These are phyloP conservation scores for Antrodiella citrinella DNA, from an alignment of 768 basidiomycete genomes.

Conservation along the genomic window DNA sequence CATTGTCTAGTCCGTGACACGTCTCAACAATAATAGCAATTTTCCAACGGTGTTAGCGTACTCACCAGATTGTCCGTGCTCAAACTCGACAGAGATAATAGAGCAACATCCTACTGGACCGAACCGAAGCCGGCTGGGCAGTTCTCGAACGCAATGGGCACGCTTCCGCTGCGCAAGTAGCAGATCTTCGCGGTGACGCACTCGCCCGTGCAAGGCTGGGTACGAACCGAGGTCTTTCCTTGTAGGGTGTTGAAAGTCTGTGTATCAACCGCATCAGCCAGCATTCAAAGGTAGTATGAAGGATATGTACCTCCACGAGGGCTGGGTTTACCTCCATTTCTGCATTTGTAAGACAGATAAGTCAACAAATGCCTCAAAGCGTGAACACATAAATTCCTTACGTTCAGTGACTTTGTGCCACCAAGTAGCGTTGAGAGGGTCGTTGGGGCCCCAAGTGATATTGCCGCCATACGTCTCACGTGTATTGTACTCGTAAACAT, in stretches of 20 bases:
- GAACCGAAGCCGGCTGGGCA: conserved; percentile 61
- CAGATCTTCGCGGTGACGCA: conserved; percentile 64
- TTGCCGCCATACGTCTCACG: conserved; percentile 56
- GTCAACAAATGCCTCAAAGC: too few species aligned
- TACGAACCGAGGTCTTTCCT: conserved; percentile 56
- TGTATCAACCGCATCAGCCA: neutral
- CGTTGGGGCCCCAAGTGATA: conserved; percentile 50
- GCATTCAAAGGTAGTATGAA: neutral
- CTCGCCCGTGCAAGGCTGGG: conserved; percentile 46
- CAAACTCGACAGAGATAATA: too few species aligned
- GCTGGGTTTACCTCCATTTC: conserved; percentile 52
- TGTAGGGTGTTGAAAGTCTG: conserved; percentile 65
- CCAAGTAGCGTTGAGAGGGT: conserved; percentile 76
- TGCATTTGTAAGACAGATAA: conserved; percentile 15
- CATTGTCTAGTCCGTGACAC: too few species aligned
- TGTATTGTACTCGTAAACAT: conserved; percentile 56
- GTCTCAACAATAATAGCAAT: too few species aligned
- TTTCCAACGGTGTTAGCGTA: too few species aligned
- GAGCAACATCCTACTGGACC: too few species aligned
- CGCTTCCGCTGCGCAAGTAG: conserved; percentile 71
- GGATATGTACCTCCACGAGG: conserved; percentile 40
- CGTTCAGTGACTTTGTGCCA: conserved; percentile 77
- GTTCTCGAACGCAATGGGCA: conserved; percentile 48
- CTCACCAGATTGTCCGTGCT: too few species aligned
- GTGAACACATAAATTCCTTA: too few species aligned